Evolutionary conservation across 805 yeast species (phyloP).

Genomic region (Candida tibetensis): DNA sequence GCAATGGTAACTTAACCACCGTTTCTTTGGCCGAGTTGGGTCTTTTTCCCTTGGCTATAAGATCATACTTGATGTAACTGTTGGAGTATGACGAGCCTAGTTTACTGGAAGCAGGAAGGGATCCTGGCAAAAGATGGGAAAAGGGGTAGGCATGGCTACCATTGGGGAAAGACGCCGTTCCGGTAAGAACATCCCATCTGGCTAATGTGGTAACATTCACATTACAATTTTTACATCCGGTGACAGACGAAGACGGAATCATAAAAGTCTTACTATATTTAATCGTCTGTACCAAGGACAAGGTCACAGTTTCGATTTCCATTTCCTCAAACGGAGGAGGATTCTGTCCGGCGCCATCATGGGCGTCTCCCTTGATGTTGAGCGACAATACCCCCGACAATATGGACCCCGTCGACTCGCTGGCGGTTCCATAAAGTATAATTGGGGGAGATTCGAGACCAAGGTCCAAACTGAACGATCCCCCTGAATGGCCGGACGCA

Average conservation of each 20-base stretch:
- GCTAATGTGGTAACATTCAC: conserved; percentile 62
- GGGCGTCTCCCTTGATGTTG: conserved; percentile 14
- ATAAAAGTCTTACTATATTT: conserved; percentile 64
- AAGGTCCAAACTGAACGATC: conserved; percentile 46
- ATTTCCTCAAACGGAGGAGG: conserved; percentile 38
- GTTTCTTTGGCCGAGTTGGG: conserved; percentile 21
- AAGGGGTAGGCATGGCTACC: conserved; percentile 90
- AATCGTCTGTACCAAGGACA: conserved; percentile 71
- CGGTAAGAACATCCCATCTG: conserved; percentile 79
- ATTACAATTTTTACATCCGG: conserved; percentile 59
- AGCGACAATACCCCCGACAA: conserved; percentile 75
- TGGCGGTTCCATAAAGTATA: conserved; percentile 74
- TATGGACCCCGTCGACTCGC: conserved; percentile 81
- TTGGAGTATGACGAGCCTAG: conserved; percentile 51
- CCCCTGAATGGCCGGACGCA: not conserved
- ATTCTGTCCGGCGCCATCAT: not conserved
- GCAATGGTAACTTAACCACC: conserved; percentile 57
- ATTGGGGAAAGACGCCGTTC: conserved; percentile 52
- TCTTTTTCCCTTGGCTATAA: conserved; percentile 56
- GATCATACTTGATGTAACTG: conserved; percentile 65
- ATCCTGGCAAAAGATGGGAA: conserved; percentile 84
- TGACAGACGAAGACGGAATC: conserved; percentile 47
- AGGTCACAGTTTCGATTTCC: conserved; percentile 54
- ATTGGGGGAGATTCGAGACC: conserved; percentile 89
- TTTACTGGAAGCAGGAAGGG: conserved; percentile 75